Base-by-base conservation (phyloP, 495 filamentous ascomycete species). In the Amniculicola lignicola region DNA sequence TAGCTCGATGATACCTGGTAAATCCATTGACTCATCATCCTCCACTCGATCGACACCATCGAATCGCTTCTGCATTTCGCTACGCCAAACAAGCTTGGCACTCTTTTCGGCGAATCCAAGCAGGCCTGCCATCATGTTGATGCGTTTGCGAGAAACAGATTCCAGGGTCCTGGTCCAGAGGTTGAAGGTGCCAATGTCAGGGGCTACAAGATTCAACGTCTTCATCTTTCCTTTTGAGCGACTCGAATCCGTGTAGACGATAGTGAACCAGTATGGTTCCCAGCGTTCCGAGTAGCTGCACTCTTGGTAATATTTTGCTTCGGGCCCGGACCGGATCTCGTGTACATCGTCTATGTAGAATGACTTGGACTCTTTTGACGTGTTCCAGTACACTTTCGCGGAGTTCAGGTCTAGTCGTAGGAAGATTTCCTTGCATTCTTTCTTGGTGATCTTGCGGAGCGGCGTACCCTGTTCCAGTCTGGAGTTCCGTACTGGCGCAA, bases 281-380 rank as follows among this genome's bases (percentile, higher is more conserved):
- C 75, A 73, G 9, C 79, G 76, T 47, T 82, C 77, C 3, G 82
- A 60, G 24, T 93, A 68, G 31, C 82, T 78, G 62, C 86, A 86
- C 64, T 95, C 91, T 67, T 95, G 86, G 61, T 95, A 95, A 59
- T 94, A 90, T 39, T 83, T 79, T 28, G 90, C 90, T 66, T 96
- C 89, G n/a, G 81, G 77, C 29, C 89, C 92, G 29, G 83, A 80
- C 46, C 90, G 83, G 37, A 98, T 88, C 57, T 95, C 89, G 61
- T 85, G 85, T 63, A 98, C 90, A 65, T 98, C 89, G 59, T 98
- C 93, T 51, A 98, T 84, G 66, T 94, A 94, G 60, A 98, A 87
- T 15, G 79, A 81, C 57, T 95, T 96, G 0, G 83, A 78, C 0
- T 85, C 80, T 44, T 87, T 87, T 3, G 79, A 83, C 14, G 81